These are phyloP conservation scores for Coniella lustricola DNA, from an alignment of 2,329 filamentous ascomycete genomes.

Conservation along the genomic window DNA sequence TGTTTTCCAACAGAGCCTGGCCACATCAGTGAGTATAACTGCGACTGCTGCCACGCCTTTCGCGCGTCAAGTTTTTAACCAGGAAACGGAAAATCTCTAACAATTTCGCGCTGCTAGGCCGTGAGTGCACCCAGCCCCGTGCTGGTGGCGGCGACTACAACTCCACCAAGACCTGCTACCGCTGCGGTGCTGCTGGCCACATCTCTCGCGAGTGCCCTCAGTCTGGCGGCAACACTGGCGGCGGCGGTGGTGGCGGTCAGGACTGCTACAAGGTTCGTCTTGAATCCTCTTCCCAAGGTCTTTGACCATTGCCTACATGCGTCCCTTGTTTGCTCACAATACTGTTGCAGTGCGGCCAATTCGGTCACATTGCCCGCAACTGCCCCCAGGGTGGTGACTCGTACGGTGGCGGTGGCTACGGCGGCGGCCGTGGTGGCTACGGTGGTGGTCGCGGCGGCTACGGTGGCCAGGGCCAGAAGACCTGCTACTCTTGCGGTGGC, in stretches of 20 bases:
- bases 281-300: background rate
- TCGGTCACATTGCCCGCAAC: conserved; percentile 93
- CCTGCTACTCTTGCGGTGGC: conserved; percentile 97
- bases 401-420: conserved; percentile 29
- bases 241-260: conserved; percentile 39
- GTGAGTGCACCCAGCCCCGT: conserved; percentile 69
- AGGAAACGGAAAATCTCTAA: conserved; percentile 15
- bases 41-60: conserved; percentile 30
- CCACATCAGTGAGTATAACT: conserved; percentile 58
- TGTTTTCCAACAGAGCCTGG: conserved; percentile 27
- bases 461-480: conserved; percentile 54
- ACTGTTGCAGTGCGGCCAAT: conserved; percentile 67
- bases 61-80: conserved; percentile 12
- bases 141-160: conserved; percentile 54
- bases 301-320: background rate
- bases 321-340: conserved; percentile 9
- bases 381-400: conserved; percentile 57
- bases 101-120: conserved; percentile 45
- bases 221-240: conserved; percentile 37
- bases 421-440: conserved; percentile 37
- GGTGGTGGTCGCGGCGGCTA: conserved; percentile 35
- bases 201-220: conserved; percentile 80
- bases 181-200: conserved; percentile 78
- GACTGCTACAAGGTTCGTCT: conserved; percentile 78
- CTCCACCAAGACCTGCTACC: conserved; percentile 73